phyloP scores from a whole-genome alignment of 306 rosid genomes.

The Prunus persica region DNA sequence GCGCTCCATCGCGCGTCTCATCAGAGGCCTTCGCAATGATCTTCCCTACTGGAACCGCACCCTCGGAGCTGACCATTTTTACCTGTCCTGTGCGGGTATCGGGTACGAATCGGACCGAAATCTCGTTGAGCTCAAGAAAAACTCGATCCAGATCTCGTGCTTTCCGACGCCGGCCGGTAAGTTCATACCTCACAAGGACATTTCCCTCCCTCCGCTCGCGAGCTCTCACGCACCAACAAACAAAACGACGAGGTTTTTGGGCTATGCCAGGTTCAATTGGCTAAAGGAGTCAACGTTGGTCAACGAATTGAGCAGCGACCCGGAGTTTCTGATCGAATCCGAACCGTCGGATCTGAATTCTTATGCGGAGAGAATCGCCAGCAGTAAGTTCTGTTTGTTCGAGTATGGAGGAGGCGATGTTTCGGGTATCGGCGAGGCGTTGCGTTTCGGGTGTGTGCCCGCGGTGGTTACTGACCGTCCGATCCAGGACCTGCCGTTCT shows the following conservation, averaged over 20 bases:
- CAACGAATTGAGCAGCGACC: conserved; percentile 24
- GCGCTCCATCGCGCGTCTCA: conserved; percentile 47
- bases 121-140: conserved; percentile 65
- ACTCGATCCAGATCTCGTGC: conserved; percentile 64
- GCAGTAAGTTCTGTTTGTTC: conserved; percentile 51
- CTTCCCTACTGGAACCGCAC: conserved; percentile 73
- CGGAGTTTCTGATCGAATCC: conserved; percentile 34
- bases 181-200: conserved; percentile 68
- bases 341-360: conserved; percentile 25
- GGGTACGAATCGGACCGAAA: conserved; percentile 38
- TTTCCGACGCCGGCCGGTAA: conserved; percentile 40
- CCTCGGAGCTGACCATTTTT: conserved; percentile 85
- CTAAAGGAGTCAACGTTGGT: conserved; percentile 20
- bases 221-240: conserved; percentile 7
- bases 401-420: conserved; percentile 32
- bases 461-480: conserved; percentile 47
- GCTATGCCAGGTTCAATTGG: conserved; percentile 24
- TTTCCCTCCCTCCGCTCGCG: conserved; percentile 40
- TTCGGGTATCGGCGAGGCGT: conserved; percentile 53
- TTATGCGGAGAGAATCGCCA: conserved; percentile 16
- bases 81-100: conserved; percentile 46
- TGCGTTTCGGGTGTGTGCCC: conserved; percentile 61
- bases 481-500: conserved; percentile 58
- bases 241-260: conserved; percentile 15
- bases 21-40: conserved; percentile 30